Conservation (phyloP, 2,329 filamentous ascomycete species). For the Nemania abortiva region DNA sequence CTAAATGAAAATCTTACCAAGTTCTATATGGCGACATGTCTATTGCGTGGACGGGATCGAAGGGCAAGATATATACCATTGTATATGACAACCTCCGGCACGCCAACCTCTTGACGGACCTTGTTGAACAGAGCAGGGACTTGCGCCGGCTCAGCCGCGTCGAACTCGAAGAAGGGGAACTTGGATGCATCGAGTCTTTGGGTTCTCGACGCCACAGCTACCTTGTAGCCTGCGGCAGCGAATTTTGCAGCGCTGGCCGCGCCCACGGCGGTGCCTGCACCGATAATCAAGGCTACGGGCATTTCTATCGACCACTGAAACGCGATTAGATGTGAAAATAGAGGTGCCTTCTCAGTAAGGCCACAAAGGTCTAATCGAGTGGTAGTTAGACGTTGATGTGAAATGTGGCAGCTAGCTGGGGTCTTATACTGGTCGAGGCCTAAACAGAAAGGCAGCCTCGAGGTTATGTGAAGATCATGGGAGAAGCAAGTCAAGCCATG, state of each 20-base stretch:
- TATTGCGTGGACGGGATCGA: too few species aligned
- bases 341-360: not conserved
- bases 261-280: constrained; percentile 46
- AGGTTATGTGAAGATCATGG: not conserved
- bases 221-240: constrained; percentile 43
- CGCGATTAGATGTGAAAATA: not conserved
- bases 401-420: not conserved
- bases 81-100: constrained; percentile 42
- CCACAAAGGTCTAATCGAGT: not conserved
- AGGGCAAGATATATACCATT: constrained; percentile 32
- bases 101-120: constrained; percentile 33
- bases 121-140: constrained; percentile 42
- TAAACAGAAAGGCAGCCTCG: not conserved
- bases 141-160: constrained; percentile 37
- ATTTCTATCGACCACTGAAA: constrained; percentile 26
- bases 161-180: constrained; percentile 37
- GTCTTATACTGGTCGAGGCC: not conserved
- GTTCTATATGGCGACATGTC: too few species aligned
- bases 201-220: constrained; percentile 48
- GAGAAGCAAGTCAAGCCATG: not conserved
- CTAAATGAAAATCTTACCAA: too few species aligned
- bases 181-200: constrained; percentile 40
- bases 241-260: constrained; percentile 43
- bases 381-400: not conserved
- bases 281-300: constrained; percentile 47